phyloP scores from a whole-genome alignment of 2,329 filamentous ascomycete species.

The Knufia petricola region DNA sequence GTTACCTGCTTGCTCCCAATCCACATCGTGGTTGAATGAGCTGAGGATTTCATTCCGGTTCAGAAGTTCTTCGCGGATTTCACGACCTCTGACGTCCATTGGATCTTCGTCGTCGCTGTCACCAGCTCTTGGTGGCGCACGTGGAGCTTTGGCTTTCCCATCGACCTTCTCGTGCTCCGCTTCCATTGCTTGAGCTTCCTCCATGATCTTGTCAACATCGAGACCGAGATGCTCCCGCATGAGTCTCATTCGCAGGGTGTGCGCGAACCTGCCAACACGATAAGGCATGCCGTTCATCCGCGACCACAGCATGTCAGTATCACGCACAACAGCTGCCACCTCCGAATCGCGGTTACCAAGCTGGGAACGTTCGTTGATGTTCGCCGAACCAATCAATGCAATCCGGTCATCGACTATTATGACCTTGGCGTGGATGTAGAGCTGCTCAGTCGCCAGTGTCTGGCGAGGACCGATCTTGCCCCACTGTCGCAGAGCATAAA shows the following conservation, averaged over 20 bases:
- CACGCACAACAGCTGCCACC: slow-evolving; percentile 77
- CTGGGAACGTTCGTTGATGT: slow-evolving; percentile 98
- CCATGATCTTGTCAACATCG: slow-evolving; percentile 82
- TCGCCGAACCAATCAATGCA: slow-evolving; percentile 90
- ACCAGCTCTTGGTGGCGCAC: not conserved
- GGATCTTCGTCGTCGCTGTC: slow-evolving; percentile 14
- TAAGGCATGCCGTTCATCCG: slow-evolving; percentile 86
- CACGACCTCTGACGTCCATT: slow-evolving; percentile 21
- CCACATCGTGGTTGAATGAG: slow-evolving; percentile 69
- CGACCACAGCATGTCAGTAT: slow-evolving; percentile 86
- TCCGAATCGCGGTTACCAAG: slow-evolving; percentile 86
- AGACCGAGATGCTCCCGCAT: slow-evolving; percentile 97
- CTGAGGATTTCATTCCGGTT: slow-evolving; percentile 46
- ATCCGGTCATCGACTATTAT: slow-evolving; percentile 93
- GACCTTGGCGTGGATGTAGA: slow-evolving; percentile 96
- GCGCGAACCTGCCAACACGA: slow-evolving; percentile 81
- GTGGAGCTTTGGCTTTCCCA: not conserved
- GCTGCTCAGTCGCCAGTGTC: slow-evolving; percentile 80
- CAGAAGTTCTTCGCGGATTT: slow-evolving; percentile 43
- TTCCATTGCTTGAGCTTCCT: slow-evolving; percentile 63
- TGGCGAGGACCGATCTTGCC: slow-evolving; percentile 78
- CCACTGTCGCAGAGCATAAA: slow-evolving; percentile 88
- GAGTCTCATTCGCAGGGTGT: slow-evolving; percentile 80
- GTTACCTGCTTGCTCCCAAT: slow-evolving; percentile 50
- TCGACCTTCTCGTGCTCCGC: slow-evolving; percentile 43